These are phyloP conservation scores for Fistulinella prunicolor DNA, from an alignment of 768 basidiomycete genomes.

Conservation along the genomic window DNA sequence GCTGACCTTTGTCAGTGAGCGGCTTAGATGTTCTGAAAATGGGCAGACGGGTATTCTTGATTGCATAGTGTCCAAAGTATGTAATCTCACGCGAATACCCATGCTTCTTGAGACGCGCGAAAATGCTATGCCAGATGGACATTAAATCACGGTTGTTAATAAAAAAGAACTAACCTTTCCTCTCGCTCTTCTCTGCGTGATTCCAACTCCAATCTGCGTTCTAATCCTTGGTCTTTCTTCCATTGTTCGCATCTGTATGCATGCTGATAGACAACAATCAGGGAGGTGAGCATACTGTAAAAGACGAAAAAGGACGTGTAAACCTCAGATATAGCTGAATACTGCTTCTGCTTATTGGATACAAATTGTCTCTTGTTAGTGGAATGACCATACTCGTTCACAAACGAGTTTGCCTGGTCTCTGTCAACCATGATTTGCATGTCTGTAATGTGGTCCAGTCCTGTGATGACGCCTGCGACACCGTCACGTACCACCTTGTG, in stretches of 20 bases:
- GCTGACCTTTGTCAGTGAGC: conserved; percentile 3
- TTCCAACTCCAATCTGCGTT: not conserved
- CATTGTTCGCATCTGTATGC: not conserved
- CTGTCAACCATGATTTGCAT: not conserved
- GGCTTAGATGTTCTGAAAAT: not conserved
- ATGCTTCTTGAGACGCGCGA: not conserved
- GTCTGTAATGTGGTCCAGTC: not conserved
- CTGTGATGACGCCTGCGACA: not conserved
- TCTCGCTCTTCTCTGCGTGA: not conserved
- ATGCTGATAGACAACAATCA: not conserved
- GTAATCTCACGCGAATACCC: not conserved
- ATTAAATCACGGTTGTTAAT: not conserved
- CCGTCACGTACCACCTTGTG: not conserved
- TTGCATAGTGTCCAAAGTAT: not conserved
- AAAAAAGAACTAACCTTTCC: not conserved
- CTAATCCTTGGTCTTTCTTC: not conserved
- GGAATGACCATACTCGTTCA: not conserved
- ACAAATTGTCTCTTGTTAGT: not conserved
- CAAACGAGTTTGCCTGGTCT: not conserved
- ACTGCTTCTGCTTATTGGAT: not conserved
- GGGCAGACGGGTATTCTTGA: not conserved
- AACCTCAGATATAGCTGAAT: not conserved
- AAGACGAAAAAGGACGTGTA: not conserved
- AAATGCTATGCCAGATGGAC: not conserved
- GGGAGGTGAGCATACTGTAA: not conserved